Evolutionary conservation across 2,329 filamentous ascomycete species (phyloP).

Genomic region (Cercospora nicotianae): DNA sequence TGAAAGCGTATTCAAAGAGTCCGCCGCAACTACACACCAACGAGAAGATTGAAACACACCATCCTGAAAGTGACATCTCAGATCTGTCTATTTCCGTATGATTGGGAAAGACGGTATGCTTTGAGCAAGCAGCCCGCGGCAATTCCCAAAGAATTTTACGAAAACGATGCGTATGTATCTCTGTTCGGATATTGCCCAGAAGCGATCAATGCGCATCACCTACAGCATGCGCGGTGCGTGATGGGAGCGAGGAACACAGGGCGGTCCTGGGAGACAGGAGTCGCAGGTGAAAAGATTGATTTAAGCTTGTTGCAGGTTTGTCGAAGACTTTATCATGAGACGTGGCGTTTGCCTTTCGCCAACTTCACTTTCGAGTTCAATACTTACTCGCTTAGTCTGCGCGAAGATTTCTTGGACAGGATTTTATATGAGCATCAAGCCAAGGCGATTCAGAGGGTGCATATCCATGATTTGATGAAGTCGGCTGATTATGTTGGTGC

Average conservation of each 20-base stretch:
- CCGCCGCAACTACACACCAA: too few relatives aligned
- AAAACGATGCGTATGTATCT: too few relatives aligned
- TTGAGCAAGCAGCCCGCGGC: too few relatives aligned
- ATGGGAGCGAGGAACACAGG: neutral
- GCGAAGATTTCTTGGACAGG: neutral
- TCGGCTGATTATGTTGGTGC: neutral
- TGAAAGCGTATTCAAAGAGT: too few relatives aligned
- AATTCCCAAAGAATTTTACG: too few relatives aligned
- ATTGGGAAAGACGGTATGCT: too few relatives aligned
- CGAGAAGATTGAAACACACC: too few relatives aligned
- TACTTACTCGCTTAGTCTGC: neutral
- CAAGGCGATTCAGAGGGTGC: neutral
- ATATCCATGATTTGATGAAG: neutral
- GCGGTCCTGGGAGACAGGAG: neutral
- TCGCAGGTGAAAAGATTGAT: neutral
- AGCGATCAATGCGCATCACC: neutral
- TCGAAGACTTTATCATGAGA: slow-evolving; percentile 1
- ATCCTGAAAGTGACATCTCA: too few relatives aligned
- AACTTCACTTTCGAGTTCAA: slow-evolving; percentile 1
- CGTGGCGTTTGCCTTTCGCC: slow-evolving; percentile 6
- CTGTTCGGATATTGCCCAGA: too few relatives aligned
- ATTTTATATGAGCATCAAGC: slow-evolving; percentile 3
- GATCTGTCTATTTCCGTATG: too few relatives aligned
- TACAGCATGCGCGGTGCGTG: neutral
- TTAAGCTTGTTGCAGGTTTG: neutral